These are phyloP conservation scores for Pseudodiploospora longispora DNA, from an alignment of 2,329 filamentous ascomycete genomes.

Conservation along the genomic window DNA sequence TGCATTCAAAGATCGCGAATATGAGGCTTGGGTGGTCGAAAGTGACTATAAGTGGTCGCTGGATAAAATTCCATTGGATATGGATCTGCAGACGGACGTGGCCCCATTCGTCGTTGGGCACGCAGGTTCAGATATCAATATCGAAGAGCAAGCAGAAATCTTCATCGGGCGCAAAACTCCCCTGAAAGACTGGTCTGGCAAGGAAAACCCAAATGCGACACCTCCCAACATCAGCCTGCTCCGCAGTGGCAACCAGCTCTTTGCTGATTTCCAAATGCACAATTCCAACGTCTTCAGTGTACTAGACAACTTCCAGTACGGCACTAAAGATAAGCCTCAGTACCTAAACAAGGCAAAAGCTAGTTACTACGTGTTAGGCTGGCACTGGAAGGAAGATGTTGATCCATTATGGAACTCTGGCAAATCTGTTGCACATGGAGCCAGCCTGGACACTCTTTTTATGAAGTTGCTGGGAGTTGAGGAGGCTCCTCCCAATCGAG, in stretches of 20 bases:
- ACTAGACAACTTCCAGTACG: constrained; percentile 30
- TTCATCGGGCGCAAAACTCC: constrained; percentile 30
- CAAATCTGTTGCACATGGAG: constrained; percentile 4
- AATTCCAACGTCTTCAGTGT: constrained; percentile 33
- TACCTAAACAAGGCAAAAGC: constrained; percentile 20
- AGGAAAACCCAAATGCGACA: not conserved
- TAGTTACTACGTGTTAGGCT: constrained; percentile 33
- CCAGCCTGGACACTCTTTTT: constrained; percentile 13
- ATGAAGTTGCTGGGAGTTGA: constrained; percentile 13
- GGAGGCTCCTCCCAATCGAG: not conserved
- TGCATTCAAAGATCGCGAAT: constrained; percentile 4
- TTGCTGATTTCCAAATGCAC: constrained; percentile 33
- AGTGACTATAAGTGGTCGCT: constrained; percentile 26
- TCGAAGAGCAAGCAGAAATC: constrained; percentile 32
- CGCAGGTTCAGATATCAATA: constrained; percentile 8
- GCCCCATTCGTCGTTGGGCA: constrained; percentile 27
- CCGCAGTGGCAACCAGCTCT: constrained; percentile 25
- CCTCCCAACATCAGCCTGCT: constrained; percentile 10
- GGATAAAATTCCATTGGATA: constrained; percentile 18
- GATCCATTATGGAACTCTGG: constrained; percentile 14
- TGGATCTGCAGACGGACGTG: constrained; percentile 31
- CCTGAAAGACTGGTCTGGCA: constrained; percentile 5
- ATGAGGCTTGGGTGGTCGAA: constrained; percentile 30
- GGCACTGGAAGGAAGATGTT: constrained; percentile 21
- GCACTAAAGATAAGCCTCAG: constrained; percentile 3